A percentile compares a stretch with the other conserved stretches of the same genome.
Conservation (phyloP, 345 rosid species). For the Eucalyptus guilfoylei region DNA sequence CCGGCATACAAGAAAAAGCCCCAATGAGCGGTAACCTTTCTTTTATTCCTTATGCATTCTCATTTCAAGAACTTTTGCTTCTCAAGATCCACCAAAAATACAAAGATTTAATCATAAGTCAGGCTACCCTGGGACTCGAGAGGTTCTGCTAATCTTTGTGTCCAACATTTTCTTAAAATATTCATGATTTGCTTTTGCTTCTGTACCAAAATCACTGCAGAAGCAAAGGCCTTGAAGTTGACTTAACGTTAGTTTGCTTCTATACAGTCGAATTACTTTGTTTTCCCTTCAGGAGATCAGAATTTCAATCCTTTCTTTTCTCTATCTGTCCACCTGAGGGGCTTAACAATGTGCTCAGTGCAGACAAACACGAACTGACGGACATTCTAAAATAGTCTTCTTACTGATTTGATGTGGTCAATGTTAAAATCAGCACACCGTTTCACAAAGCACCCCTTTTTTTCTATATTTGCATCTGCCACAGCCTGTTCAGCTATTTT, state of each 20-base stretch:
- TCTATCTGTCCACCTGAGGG: neutral
- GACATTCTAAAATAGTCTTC: neutral
- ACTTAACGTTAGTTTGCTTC: neutral
- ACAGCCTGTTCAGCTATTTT: neutral
- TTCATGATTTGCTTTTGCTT: neutral
- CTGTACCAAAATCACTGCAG: neutral
- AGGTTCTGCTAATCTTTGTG: neutral
- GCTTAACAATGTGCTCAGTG: neutral
- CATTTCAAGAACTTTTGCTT: neutral
- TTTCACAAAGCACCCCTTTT: neutral
- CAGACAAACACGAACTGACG: neutral
- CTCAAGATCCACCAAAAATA: neutral
- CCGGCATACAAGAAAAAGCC: slow-evolving; percentile 89
- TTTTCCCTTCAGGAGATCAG: neutral
- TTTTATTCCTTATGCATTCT: neutral
- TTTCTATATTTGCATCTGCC: neutral
- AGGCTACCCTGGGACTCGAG: neutral
- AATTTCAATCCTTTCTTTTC: neutral
- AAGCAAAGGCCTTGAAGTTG: neutral
- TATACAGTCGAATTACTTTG: neutral
- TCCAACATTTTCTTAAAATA: neutral
- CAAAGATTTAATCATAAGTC: neutral
- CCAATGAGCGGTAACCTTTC: slow-evolving; percentile 69
- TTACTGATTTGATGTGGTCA: neutral
- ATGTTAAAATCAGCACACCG: neutral